Evolutionary conservation across 371 early-diverging fungal genomes (phyloP), one percentile per base, ranked within the genome.

Genomic region (Gilbertella persicaria): DNA sequence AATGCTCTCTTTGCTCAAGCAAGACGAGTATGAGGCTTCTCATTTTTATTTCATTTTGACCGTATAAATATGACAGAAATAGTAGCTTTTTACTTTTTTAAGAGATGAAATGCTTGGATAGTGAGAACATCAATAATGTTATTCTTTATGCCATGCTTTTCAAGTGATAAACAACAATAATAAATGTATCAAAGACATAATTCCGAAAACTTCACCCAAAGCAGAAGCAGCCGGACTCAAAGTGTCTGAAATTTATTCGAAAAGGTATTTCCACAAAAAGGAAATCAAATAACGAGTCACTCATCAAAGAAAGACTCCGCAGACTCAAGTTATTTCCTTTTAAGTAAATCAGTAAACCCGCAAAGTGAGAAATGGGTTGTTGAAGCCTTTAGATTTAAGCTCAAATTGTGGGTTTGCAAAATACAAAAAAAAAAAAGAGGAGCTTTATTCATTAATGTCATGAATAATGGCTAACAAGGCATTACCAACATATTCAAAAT

Each of bases 401-500:
- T 41, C 42, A 20, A 21, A 10, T 13, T 13, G 45, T 40, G 25
- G 16, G 24, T 25, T 23, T 30, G 13, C 24, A 17, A 23, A 23
- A 25, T 48, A 37, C 19, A 47, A 33, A 49, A 50, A 42, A 33
- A 8, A 33, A 51, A 29, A 41, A 21, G 42, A 23, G 20, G 16
- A 49, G n/a, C 23, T 28, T n/a, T 38, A 26, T 47, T 55, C 28
- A 28, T 57, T 43, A 4, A 53, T 26, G 29, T 62, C 63, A 12
- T 62, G 62, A 12, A 64, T 35, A 4, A 68, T 43, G 13, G 70
- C 62, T 58, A 70, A 53, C 40, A 84, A 57, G 16, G 77, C 67
- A 24, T 77, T 55, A 12, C 58, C 73, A 24, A 69, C 67, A 23
- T 62, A 53, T 26, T 64, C 58, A 59, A 79, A 82, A 51, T 88